These are phyloP conservation scores for Dillenia suffruticosa DNA, from an alignment of 164 flowering plant species.

Conservation along the genomic window DNA sequence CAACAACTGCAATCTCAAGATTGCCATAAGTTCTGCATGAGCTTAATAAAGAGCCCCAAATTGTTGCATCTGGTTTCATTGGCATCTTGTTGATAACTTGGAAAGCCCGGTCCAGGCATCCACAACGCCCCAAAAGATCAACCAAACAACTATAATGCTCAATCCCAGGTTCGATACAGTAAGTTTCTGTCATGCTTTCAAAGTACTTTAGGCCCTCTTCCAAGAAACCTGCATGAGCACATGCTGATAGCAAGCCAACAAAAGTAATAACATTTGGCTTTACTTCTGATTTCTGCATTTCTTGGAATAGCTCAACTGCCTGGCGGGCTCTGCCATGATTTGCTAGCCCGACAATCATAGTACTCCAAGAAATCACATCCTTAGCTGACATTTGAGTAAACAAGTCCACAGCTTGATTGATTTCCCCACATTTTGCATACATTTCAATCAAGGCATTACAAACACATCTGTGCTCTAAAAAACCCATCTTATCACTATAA, in stretches of 20 bases:
- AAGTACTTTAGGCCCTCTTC: constrained; percentile 38
- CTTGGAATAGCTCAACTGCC: constrained; percentile 35
- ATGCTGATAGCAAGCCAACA: constrained; percentile 46
- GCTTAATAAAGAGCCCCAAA: constrained; percentile 51
- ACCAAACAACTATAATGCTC: constrained; percentile 51
- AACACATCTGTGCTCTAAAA: constrained; percentile 32
- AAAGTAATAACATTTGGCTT: constrained; percentile 50
- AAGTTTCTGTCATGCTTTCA: constrained; percentile 30
- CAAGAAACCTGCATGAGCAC: constrained; percentile 46
- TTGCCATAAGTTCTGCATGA: constrained; percentile 36
- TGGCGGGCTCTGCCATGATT: constrained; percentile 47
- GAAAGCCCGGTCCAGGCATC: constrained; percentile 33
- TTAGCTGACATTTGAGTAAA: constrained; percentile 29
- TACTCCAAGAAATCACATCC: constrained; percentile 58
- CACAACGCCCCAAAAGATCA: constrained; percentile 47
- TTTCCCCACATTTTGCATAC: constrained; percentile 57
- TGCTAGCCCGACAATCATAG: constrained; percentile 45
- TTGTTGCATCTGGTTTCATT: constrained; percentile 46
- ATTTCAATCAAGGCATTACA: constrained; percentile 78
- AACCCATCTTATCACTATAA: constrained; percentile 45
- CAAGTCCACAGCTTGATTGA: constrained; percentile 31
- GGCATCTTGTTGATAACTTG: constrained; percentile 36
- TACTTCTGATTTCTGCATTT: constrained; percentile 33
- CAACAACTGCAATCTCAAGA: constrained; percentile 38
- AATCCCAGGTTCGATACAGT: constrained; percentile 31